Conservation (phyloP, 495 filamentous ascomycete genomes). For the Penicillium samsonianum region DNA sequence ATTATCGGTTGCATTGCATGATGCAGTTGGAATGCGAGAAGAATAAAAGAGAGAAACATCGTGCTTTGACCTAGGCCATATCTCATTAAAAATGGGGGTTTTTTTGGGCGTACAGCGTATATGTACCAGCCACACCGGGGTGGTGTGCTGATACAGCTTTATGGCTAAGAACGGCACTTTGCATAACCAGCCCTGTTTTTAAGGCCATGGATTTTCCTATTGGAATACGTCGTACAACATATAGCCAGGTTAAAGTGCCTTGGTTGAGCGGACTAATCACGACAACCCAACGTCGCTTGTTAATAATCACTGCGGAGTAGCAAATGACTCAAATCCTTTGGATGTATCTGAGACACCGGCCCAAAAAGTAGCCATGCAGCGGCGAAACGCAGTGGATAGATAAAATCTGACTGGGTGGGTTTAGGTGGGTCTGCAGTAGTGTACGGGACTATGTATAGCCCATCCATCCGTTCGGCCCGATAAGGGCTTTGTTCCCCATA, state of each 20-base stretch:
- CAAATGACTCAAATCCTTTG: not conserved
- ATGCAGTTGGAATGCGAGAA: not conserved
- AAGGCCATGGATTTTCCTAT: too few relatives aligned
- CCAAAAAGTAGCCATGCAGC: slow-evolving; percentile 6
- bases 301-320: not conserved
- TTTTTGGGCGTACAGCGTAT: not conserved
- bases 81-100: not conserved
- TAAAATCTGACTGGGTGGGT: slow-evolving; percentile 8
- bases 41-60: not conserved
- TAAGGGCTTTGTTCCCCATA: slow-evolving; percentile 14
- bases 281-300: not conserved
- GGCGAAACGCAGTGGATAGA: slow-evolving; percentile 5
- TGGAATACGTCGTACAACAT: too few relatives aligned
- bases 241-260: not conserved
- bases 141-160: not conserved
- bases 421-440: not conserved
- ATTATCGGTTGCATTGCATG: not conserved
- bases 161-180: not conserved
- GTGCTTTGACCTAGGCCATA: not conserved
- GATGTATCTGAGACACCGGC: slow-evolving; percentile 13
- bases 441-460: slow-evolving; percentile 1
- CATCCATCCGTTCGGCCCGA: slow-evolving; percentile 13
- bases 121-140: not conserved
- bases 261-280: not conserved
- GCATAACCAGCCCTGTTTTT: too few relatives aligned